These are phyloP conservation scores for Tolypocladium album DNA, from an alignment of 2,329 filamentous ascomycete species.

Conservation along the genomic window DNA sequence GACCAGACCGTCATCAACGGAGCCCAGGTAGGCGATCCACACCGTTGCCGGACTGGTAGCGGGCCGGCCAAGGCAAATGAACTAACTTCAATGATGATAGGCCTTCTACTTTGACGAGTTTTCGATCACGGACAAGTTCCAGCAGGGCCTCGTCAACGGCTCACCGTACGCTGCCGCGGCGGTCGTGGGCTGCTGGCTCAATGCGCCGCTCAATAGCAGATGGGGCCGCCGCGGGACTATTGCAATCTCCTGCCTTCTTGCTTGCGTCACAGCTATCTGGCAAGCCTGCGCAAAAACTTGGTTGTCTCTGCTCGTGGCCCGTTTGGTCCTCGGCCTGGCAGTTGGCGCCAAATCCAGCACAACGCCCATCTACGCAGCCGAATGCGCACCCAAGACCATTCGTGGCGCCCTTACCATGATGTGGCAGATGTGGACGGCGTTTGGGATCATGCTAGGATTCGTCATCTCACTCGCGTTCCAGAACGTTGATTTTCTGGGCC, in stretches of 20 bases:
- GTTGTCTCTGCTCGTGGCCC: constrained; percentile 45
- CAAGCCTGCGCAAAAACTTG: constrained; percentile 11
- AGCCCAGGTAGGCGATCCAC: constrained; percentile 33
- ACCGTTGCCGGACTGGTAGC: background rate
- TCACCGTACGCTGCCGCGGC: constrained; percentile 8
- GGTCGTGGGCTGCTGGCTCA: constrained; percentile 22
- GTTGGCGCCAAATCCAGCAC: constrained; percentile 55
- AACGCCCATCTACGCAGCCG: constrained; percentile 63
- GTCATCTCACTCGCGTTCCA: constrained; percentile 21
- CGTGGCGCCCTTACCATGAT: constrained; percentile 70
- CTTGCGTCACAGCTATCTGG: constrained; percentile 8
- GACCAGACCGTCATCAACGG: constrained; percentile 56
- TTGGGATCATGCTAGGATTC: constrained; percentile 33
- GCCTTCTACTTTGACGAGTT: constrained; percentile 23
- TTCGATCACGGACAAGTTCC: constrained; percentile 24
- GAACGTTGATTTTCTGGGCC: constrained; percentile 20
- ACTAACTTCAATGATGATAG: constrained; percentile 13
- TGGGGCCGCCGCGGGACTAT: constrained; percentile 8
- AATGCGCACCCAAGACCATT: constrained; percentile 55
- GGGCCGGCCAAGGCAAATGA: background rate
- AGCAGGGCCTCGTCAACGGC: constrained; percentile 28
- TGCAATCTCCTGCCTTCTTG: constrained; percentile 7
- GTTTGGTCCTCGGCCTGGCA: constrained; percentile 57
- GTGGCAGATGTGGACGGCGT: constrained; percentile 38
- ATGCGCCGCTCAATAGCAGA: constrained; percentile 7